These are phyloP conservation scores for Fonsecaea pedrosoi DNA, from an alignment of 2,329 filamentous ascomycete genomes.

Conservation along the genomic window DNA sequence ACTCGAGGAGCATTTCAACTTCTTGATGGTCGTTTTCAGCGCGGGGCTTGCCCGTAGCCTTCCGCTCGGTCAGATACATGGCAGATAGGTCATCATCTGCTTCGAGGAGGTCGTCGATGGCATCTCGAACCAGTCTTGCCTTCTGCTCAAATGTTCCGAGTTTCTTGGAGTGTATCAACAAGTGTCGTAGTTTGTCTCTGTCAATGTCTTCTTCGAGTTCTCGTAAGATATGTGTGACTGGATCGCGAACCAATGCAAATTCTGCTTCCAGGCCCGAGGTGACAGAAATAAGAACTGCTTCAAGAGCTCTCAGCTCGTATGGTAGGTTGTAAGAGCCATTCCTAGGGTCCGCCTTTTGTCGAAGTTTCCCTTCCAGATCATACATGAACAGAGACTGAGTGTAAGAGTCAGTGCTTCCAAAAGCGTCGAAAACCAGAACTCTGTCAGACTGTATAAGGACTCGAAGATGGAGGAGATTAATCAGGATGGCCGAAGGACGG, in stretches of 20 bases:
- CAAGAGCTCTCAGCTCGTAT: slow-evolving; percentile 94
- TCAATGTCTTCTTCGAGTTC: slow-evolving; percentile 97
- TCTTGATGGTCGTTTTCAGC: slow-evolving; percentile 90
- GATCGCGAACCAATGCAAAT: slow-evolving; percentile 90
- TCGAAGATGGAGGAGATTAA: slow-evolving; percentile 94
- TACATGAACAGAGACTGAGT: slow-evolving; percentile 98
- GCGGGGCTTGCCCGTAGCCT: slow-evolving; percentile 70
- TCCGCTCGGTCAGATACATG: slow-evolving; percentile 94
- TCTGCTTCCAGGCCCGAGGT: slow-evolving; percentile 91
- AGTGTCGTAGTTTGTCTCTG: slow-evolving; percentile 84
- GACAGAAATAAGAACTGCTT: slow-evolving; percentile 92
- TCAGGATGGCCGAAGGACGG: slow-evolving; percentile 87
- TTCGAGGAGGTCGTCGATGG: slow-evolving; percentile 92
- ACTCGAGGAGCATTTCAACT: slow-evolving; percentile 94
- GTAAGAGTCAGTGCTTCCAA: slow-evolving; percentile 91
- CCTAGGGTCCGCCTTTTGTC: slow-evolving; percentile 66
- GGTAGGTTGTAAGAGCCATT: slow-evolving; percentile 64
- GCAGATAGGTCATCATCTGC: slow-evolving; percentile 92
- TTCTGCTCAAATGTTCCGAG: slow-evolving; percentile 98
- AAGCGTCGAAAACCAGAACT: slow-evolving; percentile 94
- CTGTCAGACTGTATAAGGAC: slow-evolving; percentile 95
- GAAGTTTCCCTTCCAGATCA: slow-evolving; percentile 89
- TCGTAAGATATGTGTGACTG: slow-evolving; percentile 84
- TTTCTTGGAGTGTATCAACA: slow-evolving; percentile 93
- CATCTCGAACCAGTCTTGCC: slow-evolving; percentile 88